Evolutionary conservation across 495 filamentous ascomycete species (phyloP).

Genomic region (Parmelia sp.): DNA sequence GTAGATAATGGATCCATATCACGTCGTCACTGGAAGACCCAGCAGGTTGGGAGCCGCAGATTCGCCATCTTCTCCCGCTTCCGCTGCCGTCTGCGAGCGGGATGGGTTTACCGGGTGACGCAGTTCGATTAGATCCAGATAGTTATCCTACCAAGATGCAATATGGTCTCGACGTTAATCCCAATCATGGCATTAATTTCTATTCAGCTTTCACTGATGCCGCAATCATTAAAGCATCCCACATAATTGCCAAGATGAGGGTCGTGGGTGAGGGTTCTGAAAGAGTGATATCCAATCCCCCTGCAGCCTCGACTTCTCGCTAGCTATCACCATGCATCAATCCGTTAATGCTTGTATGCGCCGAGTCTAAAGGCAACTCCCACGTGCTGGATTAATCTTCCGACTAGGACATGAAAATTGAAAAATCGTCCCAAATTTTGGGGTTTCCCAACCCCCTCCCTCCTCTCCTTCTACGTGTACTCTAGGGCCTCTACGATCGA

Average conservation of each 20-base stretch:
- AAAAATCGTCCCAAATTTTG: not conserved
- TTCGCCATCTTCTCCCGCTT: constrained; percentile 10
- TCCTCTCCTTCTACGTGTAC: not conserved
- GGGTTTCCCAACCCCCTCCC: not conserved
- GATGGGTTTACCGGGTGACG: constrained; percentile 10
- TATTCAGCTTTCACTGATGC: not conserved
- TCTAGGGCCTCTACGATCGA: not conserved
- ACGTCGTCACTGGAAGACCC: not conserved
- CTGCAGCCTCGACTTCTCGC: not conserved
- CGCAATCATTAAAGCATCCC: not conserved
- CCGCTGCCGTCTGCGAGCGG: constrained; percentile 16
- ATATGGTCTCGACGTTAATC: not conserved
- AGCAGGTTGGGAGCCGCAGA: constrained; percentile 4
- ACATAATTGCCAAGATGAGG: not conserved
- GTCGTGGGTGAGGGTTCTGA: not conserved
- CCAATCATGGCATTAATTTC: not conserved
- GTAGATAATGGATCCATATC: not conserved
- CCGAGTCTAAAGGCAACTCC: not conserved
- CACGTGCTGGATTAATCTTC: constrained; percentile 1
- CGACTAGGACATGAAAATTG: not conserved
- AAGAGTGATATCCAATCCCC: not conserved
- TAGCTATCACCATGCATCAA: not conserved
- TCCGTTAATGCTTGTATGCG: not conserved
- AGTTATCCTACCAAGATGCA: not conserved
- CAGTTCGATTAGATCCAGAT: constrained; percentile 5